Percentiles rank a stretch among this genome's conserved stretches.
Evolutionary conservation across 176 grass and related monocot species (phyloP).

Genomic region (Phoenix roebelenii): DNA sequence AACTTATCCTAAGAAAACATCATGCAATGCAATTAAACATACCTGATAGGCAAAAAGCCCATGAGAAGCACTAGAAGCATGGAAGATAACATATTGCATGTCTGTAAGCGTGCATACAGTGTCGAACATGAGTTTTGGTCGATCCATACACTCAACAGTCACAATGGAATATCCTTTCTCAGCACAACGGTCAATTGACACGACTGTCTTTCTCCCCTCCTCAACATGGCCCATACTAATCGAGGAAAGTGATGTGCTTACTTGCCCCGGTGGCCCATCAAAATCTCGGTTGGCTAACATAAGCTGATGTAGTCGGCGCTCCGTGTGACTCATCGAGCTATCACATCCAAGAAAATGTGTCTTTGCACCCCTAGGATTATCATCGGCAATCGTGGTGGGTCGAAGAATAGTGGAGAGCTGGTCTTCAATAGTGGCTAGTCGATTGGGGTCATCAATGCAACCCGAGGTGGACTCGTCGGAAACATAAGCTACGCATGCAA

Average conservation of each 20-base stretch:
- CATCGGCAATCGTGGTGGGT: background rate
- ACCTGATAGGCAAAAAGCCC: slow-evolving; percentile 34
- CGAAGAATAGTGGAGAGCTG: slow-evolving; percentile 38
- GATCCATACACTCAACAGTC: slow-evolving; percentile 38
- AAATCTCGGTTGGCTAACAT: slow-evolving; percentile 41
- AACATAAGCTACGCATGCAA: background rate
- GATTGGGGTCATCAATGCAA: slow-evolving; percentile 27
- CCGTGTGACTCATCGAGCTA: slow-evolving; percentile 21
- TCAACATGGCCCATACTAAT: slow-evolving; percentile 8
- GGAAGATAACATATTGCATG: slow-evolving; percentile 48
- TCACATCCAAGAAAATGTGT: slow-evolving; percentile 29
- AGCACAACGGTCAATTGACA: slow-evolving; percentile 29
- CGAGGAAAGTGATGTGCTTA: background rate
- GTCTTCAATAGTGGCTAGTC: slow-evolving; percentile 32
- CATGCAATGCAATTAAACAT: background rate
- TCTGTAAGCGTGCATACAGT: slow-evolving; percentile 47
- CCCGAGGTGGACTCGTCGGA: slow-evolving; percentile 28
- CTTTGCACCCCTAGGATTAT: slow-evolving; percentile 12
- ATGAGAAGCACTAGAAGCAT: slow-evolving; percentile 36
- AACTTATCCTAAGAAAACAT: background rate
- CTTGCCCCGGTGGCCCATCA: background rate
- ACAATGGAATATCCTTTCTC: slow-evolving; percentile 45
- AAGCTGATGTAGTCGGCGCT: slow-evolving; percentile 45
- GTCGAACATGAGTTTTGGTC: slow-evolving; percentile 52
- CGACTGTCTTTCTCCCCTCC: slow-evolving; percentile 16